A percentile compares a stretch with the other conserved stretches of the same genome.
These are phyloP conservation scores for Fusarium goolgardi DNA, from an alignment of 2,329 filamentous ascomycete species.

Conservation along the genomic window DNA sequence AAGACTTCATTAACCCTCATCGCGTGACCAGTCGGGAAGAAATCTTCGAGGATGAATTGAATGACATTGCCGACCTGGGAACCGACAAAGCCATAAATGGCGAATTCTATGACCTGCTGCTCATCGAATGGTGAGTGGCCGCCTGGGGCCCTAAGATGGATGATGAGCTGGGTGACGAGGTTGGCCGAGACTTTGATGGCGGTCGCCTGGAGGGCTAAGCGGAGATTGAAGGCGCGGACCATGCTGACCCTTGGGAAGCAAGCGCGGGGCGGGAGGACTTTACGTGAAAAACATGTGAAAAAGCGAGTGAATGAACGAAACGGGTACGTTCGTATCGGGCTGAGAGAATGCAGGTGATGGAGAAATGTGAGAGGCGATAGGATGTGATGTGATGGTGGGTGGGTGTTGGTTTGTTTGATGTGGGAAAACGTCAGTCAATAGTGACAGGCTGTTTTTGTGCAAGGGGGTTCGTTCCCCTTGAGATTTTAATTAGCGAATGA, in stretches of 20 bases:
- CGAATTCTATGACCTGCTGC: slow-evolving; percentile 53
- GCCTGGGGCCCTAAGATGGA: slow-evolving; percentile 33
- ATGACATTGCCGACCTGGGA: slow-evolving; percentile 53
- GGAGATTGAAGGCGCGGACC: slow-evolving; percentile 47
- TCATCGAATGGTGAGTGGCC: slow-evolving; percentile 44
- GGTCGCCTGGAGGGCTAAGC: slow-evolving; percentile 48
- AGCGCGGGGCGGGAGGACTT: background rate
- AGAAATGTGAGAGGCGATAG: too few relatives aligned
- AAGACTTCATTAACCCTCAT: slow-evolving; percentile 37
- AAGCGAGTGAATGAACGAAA: background rate
- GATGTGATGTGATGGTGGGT: slow-evolving; percentile 7
- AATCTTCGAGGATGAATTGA: slow-evolving; percentile 52
- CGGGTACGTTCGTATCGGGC: slow-evolving; percentile 10
- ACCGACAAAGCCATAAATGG: slow-evolving; percentile 51
- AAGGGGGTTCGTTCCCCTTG: slow-evolving; percentile 21
- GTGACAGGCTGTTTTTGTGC: slow-evolving; percentile 41
- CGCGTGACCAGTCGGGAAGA: slow-evolving; percentile 49
- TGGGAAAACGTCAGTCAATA: slow-evolving; percentile 22
- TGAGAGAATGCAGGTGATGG: background rate
- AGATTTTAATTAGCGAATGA: slow-evolving; percentile 22
- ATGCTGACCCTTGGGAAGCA: slow-evolving; percentile 26
- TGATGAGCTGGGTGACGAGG: slow-evolving; percentile 48
- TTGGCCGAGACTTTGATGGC: slow-evolving; percentile 50
- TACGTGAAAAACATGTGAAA: slow-evolving; percentile 25
- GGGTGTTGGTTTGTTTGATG: slow-evolving; percentile 13